Conservation (phyloP, 2,329 filamentous ascomycete species). For the Graphilbum fragrans region DNA sequence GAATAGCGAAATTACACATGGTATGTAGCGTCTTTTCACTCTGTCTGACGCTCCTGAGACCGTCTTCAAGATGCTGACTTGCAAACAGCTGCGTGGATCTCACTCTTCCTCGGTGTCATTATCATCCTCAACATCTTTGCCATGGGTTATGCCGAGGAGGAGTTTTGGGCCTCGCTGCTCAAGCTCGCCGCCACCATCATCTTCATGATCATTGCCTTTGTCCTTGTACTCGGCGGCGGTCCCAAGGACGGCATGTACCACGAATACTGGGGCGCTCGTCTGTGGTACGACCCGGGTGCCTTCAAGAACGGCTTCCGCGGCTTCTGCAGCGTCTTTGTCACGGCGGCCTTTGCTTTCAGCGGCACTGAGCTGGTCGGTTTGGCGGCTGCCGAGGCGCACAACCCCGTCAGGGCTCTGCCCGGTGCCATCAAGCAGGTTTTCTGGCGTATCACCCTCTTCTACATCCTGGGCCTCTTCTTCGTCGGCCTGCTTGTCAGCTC, state of each 20-base stretch:
- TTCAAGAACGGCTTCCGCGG: neutral
- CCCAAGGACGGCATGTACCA: constrained; percentile 32
- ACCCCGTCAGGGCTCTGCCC: neutral
- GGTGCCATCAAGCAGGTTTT: neutral
- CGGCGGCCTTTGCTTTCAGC: neutral
- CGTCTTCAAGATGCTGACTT: neutral
- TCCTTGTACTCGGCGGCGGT: constrained; percentile 48
- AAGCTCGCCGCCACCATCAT: constrained; percentile 46
- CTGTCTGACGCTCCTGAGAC: too few relatives aligned
- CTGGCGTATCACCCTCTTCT: neutral
- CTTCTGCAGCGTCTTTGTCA: neutral
- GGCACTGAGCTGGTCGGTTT: neutral
- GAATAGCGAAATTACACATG: constrained; percentile 29
- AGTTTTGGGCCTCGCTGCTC: constrained; percentile 44
- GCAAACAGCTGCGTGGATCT: constrained; percentile 35
- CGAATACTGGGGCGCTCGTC: constrained; percentile 9
- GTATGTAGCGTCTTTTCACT: constrained; percentile 3
- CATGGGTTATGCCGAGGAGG: constrained; percentile 44
- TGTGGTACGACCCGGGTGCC: neutral
- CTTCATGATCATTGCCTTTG: constrained; percentile 51
- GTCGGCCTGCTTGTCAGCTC: neutral
- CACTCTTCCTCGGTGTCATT: constrained; percentile 39
- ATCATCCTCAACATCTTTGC: constrained; percentile 44
- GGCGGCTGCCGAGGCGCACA: neutral
- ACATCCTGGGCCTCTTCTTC: neutral